Base-by-base conservation (phyloP, 352 stramenopile genomes). In the Phytophthora idaei region DNA sequence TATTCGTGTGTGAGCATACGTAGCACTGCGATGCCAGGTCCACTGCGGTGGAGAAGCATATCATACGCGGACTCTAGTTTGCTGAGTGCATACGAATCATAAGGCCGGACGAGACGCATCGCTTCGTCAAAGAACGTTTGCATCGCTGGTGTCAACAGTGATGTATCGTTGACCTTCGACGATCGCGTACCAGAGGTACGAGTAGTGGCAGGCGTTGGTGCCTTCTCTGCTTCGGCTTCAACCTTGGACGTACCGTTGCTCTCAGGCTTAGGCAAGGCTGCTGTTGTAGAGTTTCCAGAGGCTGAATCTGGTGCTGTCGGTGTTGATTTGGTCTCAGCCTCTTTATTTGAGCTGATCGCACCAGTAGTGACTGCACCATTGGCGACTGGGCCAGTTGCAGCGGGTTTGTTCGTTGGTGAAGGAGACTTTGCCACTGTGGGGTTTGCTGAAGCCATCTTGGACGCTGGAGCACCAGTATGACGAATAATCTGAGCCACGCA, bases 1-100 rank as follows among this genome's bases (percentile, higher is more conserved):
- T 94, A 95, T 62, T 95, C 88, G 37, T 92, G 80, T 4, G 89
- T 79, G 36, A 95, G 73, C 59, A 83, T 86, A 31, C 78, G 78
- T 49, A 95, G 61, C 29, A 94, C 71, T 10, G 78, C 83, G 12
- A 95, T 71, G 1, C 68, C 84, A 0, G 86, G 88, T 9, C 88
- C 88, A 31, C 67, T 88, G 45, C 82, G 78, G 25, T 73, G 68
- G 17, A 78, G 48, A 14, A 93, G 66, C 76, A 91, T 92, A 31
- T 74, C 68, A 25, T 80, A 73, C 11, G 85, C 86, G 6, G 74
- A 76, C 71, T 90, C 74, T 15, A 95, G 61, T n/a, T 87, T 83
- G 34, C 62, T 70, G 8, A 90, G 66, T 15, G 85, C 86, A 57
- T 95, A 95, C 51, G 76, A 67, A 60, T 95, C 88, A 37, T 81